A percentile compares a stretch with the other conserved stretches of the same genome.
These are phyloP conservation scores for Kazachstania taianensis DNA, from an alignment of 805 yeast genomes.

Conservation along the genomic window DNA sequence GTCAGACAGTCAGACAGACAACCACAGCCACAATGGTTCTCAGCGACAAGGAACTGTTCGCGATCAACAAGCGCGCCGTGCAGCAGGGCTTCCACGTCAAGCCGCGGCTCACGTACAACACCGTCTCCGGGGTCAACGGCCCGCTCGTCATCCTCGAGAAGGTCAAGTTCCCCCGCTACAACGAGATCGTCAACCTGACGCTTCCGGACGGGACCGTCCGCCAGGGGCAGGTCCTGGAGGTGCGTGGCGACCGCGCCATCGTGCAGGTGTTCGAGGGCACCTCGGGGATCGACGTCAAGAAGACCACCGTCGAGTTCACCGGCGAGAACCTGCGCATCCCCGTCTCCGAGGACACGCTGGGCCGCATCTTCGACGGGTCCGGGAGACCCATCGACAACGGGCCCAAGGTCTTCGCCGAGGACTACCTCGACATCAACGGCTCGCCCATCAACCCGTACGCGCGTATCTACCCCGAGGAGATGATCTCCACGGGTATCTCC, in stretches of 20 bases:
- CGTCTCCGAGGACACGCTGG: conserved; percentile 93
- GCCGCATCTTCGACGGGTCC: conserved; percentile 97
- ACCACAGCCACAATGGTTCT: conserved; percentile 15
- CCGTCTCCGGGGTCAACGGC: conserved; percentile 97
- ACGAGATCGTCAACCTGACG: conserved; percentile 94
- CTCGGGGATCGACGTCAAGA: conserved; percentile 95
- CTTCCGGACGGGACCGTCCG: conserved; percentile 90
- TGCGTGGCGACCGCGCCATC: conserved; percentile 91
- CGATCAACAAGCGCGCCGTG: conserved; percentile 83
- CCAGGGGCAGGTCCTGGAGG: conserved; percentile 98
- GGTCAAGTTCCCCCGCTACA: conserved; percentile 81
- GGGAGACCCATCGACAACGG: conserved; percentile 98
- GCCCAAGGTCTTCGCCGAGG: conserved; percentile 97
- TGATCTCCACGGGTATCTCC: conserved; percentile 98
- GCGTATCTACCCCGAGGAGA: conserved; percentile 98
- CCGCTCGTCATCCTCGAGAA: conserved; percentile 88
- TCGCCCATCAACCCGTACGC: conserved; percentile 98
- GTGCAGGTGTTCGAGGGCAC: conserved; percentile 99
- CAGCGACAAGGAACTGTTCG: conserved; percentile 39
- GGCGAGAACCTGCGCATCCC: conserved; percentile 90
- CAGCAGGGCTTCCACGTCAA: conserved; percentile 84
- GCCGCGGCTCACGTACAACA: conserved; percentile 88
- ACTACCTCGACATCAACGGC: conserved; percentile 95
- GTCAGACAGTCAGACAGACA: neutral
- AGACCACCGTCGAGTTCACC: conserved; percentile 94